Evolutionary conservation across 2,329 filamentous ascomycete genomes (phyloP), one percentile per base, ranked within the genome.

Genomic region (Sordariomycetes sp.): DNA sequence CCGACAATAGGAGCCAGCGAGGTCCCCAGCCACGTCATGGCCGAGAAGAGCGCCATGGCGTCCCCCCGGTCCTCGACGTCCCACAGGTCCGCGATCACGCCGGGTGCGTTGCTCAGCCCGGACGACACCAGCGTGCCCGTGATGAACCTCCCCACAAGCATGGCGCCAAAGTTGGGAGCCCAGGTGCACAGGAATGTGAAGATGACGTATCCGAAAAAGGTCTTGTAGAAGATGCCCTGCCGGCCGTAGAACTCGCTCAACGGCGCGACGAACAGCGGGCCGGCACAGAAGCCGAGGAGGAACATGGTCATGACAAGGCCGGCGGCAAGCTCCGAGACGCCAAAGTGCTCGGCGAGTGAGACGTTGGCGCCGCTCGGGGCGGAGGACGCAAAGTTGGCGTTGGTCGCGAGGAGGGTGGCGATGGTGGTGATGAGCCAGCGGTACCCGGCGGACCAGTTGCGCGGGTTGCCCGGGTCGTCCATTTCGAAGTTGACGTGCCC

Each of bases 1-100:
- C 39, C 39, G 17, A 45, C 17, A 3, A 45, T n/a, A 7, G 39
- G 39, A 5, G 15, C 39, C 10, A 45, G 39, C 6, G 39, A 45
- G 10, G 39, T 45, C 39, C 39, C 39, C 39, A 45, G 13, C 39
- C 39, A 45, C 15, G 39, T 45, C 39, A 45, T 15, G 39, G 39
- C 17, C 24, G 42, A 32, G 58, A 73, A 77, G 10, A 65, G 69
- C 1, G 75, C 72, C 79, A 86, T 83, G 55, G 79, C 79, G 3
- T 71, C 68, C 13, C 78, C 81, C 39, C 82, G 74, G 61, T 80
- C 73, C 62, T 83, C 77, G 52, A 76, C 75, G 0, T 66, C 64
- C 28, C 86, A 75, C 67, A 87, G 74, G 65, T 89, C 86, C 32
- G 81, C 79, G 35, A 89, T 82, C 2, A 80, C 80, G 25, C 84